Evolutionary conservation across 2,329 filamentous ascomycete species (phyloP).

Genomic region (Penicillium frequentans): DNA sequence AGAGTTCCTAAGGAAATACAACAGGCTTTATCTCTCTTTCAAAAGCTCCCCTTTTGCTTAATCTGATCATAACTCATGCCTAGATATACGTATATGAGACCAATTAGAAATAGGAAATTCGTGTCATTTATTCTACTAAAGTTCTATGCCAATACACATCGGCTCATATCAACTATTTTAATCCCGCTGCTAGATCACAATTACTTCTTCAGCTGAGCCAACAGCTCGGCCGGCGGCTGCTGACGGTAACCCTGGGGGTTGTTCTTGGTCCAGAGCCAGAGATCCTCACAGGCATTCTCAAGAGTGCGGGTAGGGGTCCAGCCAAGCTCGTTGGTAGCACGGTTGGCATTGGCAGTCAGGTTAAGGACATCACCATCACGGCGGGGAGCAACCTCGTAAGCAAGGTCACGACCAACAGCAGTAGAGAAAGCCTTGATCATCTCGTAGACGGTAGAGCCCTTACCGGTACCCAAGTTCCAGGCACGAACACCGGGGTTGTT

Average conservation of each 20-base stretch:
- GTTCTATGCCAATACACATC: constrained; percentile 17
- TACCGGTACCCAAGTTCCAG: constrained; percentile 95
- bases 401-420: constrained; percentile 80
- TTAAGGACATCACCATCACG: constrained; percentile 89
- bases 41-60: not conserved
- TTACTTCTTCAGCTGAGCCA: constrained; percentile 55
- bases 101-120: constrained; percentile 34
- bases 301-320: constrained; percentile 92
- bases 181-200: not conserved
- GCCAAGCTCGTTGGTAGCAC: constrained; percentile 82
- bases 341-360: constrained; percentile 84
- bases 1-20: not conserved
- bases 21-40: not conserved
- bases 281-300: constrained; percentile 88
- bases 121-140: constrained; percentile 33
- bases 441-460: constrained; percentile 92
- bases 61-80: not conserved
- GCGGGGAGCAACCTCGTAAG: constrained; percentile 81
- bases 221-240: constrained; percentile 78
- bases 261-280: constrained; percentile 97
- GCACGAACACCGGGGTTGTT: constrained; percentile 78
- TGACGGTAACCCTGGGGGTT: constrained; percentile 95
- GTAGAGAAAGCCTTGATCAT: constrained; percentile 93
- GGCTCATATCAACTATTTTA: not conserved
- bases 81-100: not conserved